phyloP scores from a whole-genome alignment of 108 stramenopile species.

The Skeletonema menzelii region DNA sequence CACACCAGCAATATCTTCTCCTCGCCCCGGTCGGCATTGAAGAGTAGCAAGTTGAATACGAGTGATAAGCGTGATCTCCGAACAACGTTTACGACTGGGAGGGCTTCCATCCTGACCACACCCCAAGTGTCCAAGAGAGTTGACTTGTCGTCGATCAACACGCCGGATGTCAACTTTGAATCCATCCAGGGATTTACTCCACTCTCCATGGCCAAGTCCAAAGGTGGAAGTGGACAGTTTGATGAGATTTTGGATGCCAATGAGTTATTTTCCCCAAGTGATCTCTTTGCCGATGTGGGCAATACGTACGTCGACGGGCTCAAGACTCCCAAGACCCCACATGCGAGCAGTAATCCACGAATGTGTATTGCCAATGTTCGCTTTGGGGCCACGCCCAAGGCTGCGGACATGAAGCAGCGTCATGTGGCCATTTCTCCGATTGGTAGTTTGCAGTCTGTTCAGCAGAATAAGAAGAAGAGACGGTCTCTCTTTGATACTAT shows the following conservation, averaged over 20 bases:
- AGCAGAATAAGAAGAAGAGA: constrained; percentile 27
- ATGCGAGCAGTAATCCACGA: constrained; percentile 31
- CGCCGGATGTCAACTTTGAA: constrained; percentile 20
- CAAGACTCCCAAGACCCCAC: constrained; percentile 46
- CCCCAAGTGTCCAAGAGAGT: constrained; percentile 15
- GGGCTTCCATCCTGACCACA: constrained; percentile 36
- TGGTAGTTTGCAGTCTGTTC: constrained; percentile 8
- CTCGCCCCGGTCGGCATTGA: constrained; percentile 19
- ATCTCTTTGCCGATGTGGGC: constrained; percentile 6
- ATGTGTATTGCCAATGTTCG: constrained; percentile 46
- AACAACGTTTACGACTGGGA: constrained; percentile 27
- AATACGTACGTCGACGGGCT: constrained; percentile 19
- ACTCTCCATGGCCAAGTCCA: constrained; percentile 22
- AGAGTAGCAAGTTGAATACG: constrained; percentile 1
- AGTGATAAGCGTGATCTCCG: constrained; percentile 19
- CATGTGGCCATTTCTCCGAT: constrained; percentile 45
- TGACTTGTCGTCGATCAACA: constrained; percentile 27
- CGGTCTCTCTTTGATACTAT: constrained; percentile 19
- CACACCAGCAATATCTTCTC: constrained; percentile 25
- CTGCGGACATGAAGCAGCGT: constrained; percentile 22
- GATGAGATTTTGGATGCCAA: constrained; percentile 9
- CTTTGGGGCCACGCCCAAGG: constrained; percentile 28
- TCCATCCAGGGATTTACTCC: constrained; percentile 39
- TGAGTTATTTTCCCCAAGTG: neutral
- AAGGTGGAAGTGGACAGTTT: neutral